Evolutionary conservation across 306 rosid genomes (phyloP), one percentile per base, ranked within the genome.

Genomic region (Trifolium fragiferum): DNA sequence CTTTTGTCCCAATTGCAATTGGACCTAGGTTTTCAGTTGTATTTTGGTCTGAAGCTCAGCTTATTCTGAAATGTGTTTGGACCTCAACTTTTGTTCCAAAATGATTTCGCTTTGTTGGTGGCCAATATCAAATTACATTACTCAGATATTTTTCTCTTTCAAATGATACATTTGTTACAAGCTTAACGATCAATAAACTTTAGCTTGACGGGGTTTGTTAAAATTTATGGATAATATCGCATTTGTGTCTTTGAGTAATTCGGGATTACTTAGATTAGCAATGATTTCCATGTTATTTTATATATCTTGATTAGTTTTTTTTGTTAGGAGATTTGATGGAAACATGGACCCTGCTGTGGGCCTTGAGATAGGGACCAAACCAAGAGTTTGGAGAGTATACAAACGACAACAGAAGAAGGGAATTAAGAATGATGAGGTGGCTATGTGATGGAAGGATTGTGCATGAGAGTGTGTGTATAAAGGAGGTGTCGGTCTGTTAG

Each of bases 211-310:
- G 19, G 19, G 40, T 6, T 25, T 60, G 40, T 60, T 30, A 14
- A 60, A 60, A 13, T 59, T 6, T 30, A 60, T 60, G 33, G 33
- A 30, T 30, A 30, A 4, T 30, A 30, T 30, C 33, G 0, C 6
- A 30, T 20, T 10, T 57, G 16, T 20, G 21, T 21, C 14, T 11
- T 20, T 32, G 44, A 35, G 68, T 63, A 63, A 35, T 35, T 63
- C 6, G 16, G 47, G 46, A 35, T 63, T 27, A 16, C 25, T 63
- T 63, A 63, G 47, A 63, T 63, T 63, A 35, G n/a, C 68, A 35
- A 63, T 10, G n/a, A 46, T 62, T 62, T 35, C 68, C 47, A 35
- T 16, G 16, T 16, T 62, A 33, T 41, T 41, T 62, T 37, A 35
- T 62, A 35, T 18, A 35, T 62, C 46, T 10, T 62, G 15, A 33